Evolutionary conservation across 495 filamentous ascomycete genomes (phyloP), one percentile per base, ranked within the genome.

Genomic region (Aspergillus homomorphus): DNA sequence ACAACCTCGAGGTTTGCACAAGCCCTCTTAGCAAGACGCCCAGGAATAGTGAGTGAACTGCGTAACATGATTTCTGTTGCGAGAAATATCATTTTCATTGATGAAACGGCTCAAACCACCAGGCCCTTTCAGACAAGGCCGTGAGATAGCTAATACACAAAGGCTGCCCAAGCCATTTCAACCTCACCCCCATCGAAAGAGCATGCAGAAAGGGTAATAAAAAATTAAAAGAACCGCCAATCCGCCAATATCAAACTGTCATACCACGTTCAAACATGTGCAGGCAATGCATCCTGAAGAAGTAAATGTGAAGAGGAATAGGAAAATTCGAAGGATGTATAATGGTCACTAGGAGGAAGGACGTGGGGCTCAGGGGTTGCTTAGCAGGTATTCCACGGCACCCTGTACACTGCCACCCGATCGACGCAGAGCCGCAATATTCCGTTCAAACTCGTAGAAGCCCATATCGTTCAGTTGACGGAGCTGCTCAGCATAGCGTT

Each of bases 401-500:
- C 93, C 95, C 69, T 98, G 90, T 59, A 98, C 94, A 69, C 90
- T 96, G 7, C 95, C 95, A 0, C 95, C 95, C 56, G 89, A 85
- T 61, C 92, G 82, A 73, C 94, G 84, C 70, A 99, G 75, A 18
- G 95, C 95, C 62, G 87, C 84, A 41, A 99, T 84, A 61, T 99
- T 99, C 66, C 88, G 71, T 55, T 98, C 92, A 67, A 98, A 98
- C 62, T 99, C 94, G 68, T 85, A 96, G 71, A 99, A 98, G 4
- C 95, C 95, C 95, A 99, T 99, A 54, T 98, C 94, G 69, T 99
- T 98, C 61, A 99, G 75, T 69, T 97, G 93, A 48, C 91, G 80
- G 49, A 99, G 76, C 68, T 99, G 95, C 15, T 89, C 85, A 7
- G 88, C 91, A 61, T 96, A 99, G 61, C 89, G 79, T 68, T 97